Percentiles rank a stretch among this genome's conserved stretches.
Conservation (phyloP, 176 grass and related monocot species). For the Oryza glaberrima region DNA sequence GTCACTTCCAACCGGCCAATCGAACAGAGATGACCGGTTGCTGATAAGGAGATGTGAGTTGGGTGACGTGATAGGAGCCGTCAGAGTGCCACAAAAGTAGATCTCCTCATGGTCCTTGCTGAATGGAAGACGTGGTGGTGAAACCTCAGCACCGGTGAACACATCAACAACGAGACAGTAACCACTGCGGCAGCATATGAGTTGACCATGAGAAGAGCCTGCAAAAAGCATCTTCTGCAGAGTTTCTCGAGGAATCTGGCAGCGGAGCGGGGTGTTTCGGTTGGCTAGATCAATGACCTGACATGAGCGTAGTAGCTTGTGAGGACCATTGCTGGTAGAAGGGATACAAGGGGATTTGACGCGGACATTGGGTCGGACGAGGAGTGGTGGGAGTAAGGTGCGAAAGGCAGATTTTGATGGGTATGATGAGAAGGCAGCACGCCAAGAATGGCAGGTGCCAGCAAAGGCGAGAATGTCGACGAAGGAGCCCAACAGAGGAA, state of each 20-base stretch:
- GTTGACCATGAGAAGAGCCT: slow-evolving; percentile 33
- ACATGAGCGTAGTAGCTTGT: background rate
- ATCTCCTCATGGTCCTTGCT: background rate
- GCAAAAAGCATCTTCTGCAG: background rate
- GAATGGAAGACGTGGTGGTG: slow-evolving; percentile 12
- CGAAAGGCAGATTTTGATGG: background rate
- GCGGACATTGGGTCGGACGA: background rate
- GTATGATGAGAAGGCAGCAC: background rate
- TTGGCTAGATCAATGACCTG: background rate
- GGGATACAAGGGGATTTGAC: background rate
- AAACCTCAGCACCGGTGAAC: slow-evolving; percentile 39
- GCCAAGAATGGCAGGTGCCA: slow-evolving; percentile 49
- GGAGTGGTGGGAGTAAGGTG: background rate
- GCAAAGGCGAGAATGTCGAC: slow-evolving; percentile 36
- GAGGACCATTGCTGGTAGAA: background rate
- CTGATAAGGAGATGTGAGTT: slow-evolving; percentile 45
- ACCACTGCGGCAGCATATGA: background rate
- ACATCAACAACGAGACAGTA: slow-evolving; percentile 19
- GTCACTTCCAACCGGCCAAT: slow-evolving; percentile 37
- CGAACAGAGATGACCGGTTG: slow-evolving; percentile 9
- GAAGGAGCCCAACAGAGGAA: slow-evolving; percentile 39
- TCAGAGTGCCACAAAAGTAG: slow-evolving; percentile 25
- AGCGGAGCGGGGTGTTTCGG: background rate
- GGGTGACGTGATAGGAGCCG: slow-evolving; percentile 44
- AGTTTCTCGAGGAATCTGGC: background rate